These are phyloP conservation scores for Ustilago sp. DNA, from an alignment of 1,284 basidiomycete species.

Conservation along the genomic window DNA sequence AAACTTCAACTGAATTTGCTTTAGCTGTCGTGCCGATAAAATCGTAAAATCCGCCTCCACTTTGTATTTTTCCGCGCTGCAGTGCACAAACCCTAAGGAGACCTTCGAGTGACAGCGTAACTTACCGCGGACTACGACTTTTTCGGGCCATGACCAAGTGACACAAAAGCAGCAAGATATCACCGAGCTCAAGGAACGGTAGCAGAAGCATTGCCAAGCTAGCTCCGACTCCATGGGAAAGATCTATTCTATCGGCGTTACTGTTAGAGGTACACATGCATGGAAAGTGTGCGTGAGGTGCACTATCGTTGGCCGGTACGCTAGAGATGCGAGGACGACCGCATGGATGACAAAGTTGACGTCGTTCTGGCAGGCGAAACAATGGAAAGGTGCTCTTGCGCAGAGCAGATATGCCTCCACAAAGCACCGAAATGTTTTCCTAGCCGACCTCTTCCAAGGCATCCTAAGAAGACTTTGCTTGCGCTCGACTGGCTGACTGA, in stretches of 20 bases:
- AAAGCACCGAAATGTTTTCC: background rate
- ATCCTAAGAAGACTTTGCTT: background rate
- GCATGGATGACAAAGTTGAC: background rate
- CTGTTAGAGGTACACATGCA: background rate
- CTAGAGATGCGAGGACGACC: background rate
- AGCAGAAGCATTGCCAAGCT: background rate
- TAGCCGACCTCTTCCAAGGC: background rate
- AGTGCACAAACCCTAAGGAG: background rate
- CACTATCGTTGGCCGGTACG: background rate
- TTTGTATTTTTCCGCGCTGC: background rate
- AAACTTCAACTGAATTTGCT: too few relatives aligned
- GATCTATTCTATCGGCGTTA: background rate
- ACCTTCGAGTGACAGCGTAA: too few relatives aligned
- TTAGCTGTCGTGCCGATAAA: background rate
- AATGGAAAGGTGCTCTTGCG: background rate
- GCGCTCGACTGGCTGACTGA: background rate
- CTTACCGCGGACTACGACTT: constrained; percentile 7
- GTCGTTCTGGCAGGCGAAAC: too few relatives aligned
- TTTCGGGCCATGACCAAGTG: background rate
- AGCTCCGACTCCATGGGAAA: background rate
- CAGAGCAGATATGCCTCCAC: background rate
- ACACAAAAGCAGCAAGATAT: background rate
- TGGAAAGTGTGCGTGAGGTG: background rate
- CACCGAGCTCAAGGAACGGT: background rate
- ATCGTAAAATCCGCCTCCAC: constrained; percentile 27